phyloP scores from a whole-genome alignment of 345 rosid genomes.

The Theobroma cacao region DNA sequence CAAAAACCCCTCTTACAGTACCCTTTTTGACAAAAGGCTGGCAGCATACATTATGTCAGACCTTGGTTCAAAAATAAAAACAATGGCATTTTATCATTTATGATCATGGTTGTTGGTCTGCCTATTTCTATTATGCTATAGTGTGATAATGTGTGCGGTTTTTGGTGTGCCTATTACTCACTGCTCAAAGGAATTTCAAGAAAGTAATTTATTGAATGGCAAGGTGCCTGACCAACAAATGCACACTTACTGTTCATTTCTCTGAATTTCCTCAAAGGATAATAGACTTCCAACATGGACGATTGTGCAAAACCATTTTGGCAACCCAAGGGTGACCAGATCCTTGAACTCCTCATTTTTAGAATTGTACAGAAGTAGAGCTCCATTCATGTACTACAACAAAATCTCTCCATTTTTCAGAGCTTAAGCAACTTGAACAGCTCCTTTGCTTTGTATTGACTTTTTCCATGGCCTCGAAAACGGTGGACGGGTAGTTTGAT shows the following conservation, averaged over 20 bases:
- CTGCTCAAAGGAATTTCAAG: background rate
- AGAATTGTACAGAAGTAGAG: conserved; percentile 5
- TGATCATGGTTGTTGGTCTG: background rate
- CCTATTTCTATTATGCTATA: background rate
- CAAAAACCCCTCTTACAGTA: no score
- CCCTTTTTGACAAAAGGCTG: no score
- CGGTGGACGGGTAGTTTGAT: background rate
- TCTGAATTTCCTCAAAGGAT: background rate
- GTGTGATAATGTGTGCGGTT: no score
- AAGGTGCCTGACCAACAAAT: background rate
- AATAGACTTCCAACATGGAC: conserved; percentile 3
- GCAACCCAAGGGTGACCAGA: background rate
- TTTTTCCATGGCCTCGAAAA: background rate
- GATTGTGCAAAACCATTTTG: conserved; percentile 15
- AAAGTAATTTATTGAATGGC: background rate
- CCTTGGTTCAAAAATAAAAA: no score
- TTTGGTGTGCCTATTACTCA: no score
- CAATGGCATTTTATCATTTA: background rate
- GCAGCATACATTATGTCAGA: no score
- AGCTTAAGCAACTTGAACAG: background rate
- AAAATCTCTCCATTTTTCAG: conserved; percentile 13
- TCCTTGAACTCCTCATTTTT: conserved; percentile 1
- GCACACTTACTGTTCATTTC: background rate
- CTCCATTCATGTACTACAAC: background rate
- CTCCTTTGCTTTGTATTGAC: background rate